Percentiles rank a stretch among this genome's conserved stretches.
These are phyloP conservation scores for Fusarium albosuccineum DNA, from an alignment of 2,329 filamentous ascomycete species.

Conservation along the genomic window DNA sequence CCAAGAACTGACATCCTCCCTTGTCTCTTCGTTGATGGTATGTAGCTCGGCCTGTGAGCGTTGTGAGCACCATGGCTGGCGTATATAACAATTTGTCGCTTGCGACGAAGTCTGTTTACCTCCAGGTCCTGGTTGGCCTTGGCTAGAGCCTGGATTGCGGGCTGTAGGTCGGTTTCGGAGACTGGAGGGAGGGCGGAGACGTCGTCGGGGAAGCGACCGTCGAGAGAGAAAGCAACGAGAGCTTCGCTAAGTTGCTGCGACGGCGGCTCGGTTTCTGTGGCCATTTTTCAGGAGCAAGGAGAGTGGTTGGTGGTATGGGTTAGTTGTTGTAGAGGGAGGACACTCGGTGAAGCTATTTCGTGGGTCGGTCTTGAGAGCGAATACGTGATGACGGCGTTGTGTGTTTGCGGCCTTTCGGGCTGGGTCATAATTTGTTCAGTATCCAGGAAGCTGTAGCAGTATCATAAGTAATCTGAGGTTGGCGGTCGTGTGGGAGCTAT, in stretches of 20 bases:
- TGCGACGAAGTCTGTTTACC: slow-evolving; percentile 46
- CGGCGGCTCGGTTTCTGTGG: slow-evolving; percentile 42
- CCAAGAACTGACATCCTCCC: slow-evolving; percentile 87
- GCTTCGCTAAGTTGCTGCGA: slow-evolving; percentile 55
- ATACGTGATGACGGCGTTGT: slow-evolving; percentile 2
- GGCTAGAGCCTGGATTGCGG: slow-evolving; percentile 56
- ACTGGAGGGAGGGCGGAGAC: slow-evolving; percentile 54
- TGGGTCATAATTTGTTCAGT: not conserved
- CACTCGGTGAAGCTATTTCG: slow-evolving; percentile 29
- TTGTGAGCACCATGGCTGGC: slow-evolving; percentile 36
- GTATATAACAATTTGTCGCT: not conserved
- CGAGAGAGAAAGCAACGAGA: slow-evolving; percentile 56
- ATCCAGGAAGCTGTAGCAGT: not conserved
- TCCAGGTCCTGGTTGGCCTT: slow-evolving; percentile 55
- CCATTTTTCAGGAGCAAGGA: slow-evolving; percentile 44
- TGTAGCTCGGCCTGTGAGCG: slow-evolving; percentile 72
- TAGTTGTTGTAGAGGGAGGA: not conserved
- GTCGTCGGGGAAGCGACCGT: slow-evolving; percentile 58
- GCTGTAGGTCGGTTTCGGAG: slow-evolving; percentile 54
- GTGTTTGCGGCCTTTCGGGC: slow-evolving; percentile 7
- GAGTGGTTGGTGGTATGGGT: not conserved
- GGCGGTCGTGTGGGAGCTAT: not conserved
- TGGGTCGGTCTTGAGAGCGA: slow-evolving; percentile 6
- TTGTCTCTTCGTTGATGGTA: slow-evolving; percentile 79
- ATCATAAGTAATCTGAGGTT: not conserved